Base-by-base conservation (phyloP, 306 rosid species). In the Cucurbita moschata region DNA sequence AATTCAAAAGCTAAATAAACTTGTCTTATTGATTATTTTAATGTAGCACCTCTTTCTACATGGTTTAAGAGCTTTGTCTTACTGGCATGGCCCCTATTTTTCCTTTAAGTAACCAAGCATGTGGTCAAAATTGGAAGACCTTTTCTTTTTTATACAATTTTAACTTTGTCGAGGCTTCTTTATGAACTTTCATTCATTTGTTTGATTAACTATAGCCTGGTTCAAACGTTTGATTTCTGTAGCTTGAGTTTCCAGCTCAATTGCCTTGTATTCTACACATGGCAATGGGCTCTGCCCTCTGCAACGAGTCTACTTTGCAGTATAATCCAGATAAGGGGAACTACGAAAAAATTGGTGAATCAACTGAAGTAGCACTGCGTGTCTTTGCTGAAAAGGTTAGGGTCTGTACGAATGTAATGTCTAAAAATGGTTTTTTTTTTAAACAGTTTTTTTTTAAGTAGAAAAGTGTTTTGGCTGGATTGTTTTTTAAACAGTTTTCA, bases 281-380 rank as follows among this genome's bases (percentile, higher is more conserved):
- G 72, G 96, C 98, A 71, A 94, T 90, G 96, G 86, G 94, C 74
- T 94, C 98, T 49, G 96, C 97, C 42, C 92, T 94, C 65, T 94
- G 97, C 89, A 94, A 94, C 30, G 98, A 90, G 79, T 94, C 96
- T 72, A 79, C 80, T 78, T 82, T 94, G 79, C 98, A 94, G 82
- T 94, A 90, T 85, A 90, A 94, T 83, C 97, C 92, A 69, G 90
- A 90, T 75, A 89, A 89, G 86, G 97, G 96, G 62, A 86, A 77
- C 68, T 89, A 88, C 47, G 97, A 94, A 87, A 94, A 90, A 80
- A 94, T 94, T 85, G 98, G 98, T n/a, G 98, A 94, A 88, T 94
- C 98, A 59, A 94, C 98, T 71, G 98, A 94, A 87, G 98, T 94
- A 74, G 98, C 98, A 79, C 87, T 94, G 60, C 97, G 98, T 42